These are phyloP conservation scores for Aspergillus fructus DNA, from an alignment of 2,329 filamentous ascomycete genomes.

Conservation along the genomic window DNA sequence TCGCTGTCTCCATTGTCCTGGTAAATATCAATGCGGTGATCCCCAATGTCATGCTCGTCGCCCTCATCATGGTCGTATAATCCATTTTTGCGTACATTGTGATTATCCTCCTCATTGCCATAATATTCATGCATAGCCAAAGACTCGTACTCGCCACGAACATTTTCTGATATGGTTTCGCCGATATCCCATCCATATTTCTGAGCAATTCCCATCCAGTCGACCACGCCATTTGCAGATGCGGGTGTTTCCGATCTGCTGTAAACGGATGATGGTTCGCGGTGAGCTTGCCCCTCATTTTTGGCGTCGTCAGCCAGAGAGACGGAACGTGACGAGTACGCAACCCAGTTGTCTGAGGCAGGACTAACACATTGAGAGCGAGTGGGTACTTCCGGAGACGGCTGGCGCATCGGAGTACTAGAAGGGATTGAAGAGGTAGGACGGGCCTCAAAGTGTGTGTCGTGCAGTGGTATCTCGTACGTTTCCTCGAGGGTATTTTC, in stretches of 20 bases:
- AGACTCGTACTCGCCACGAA: constrained; percentile 39
- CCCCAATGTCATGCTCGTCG: constrained; percentile 39
- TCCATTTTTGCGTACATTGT: constrained; percentile 19
- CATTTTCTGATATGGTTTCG: constrained; percentile 33
- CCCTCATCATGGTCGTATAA: constrained; percentile 28
- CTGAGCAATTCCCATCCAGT: constrained; percentile 35
- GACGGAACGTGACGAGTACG: constrained; percentile 34
- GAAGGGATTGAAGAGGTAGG: constrained; percentile 33
- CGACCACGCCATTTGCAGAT: constrained; percentile 28
- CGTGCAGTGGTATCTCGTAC: constrained; percentile 26
- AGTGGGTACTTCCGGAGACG: constrained; percentile 28
- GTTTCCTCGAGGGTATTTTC: constrained; percentile 29
- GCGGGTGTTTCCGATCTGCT: constrained; percentile 28
- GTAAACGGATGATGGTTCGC: constrained; percentile 36
- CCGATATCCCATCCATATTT: constrained; percentile 29
- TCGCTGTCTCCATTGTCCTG: constrained; percentile 32
- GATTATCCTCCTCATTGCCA: constrained; percentile 30
- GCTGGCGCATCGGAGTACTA: constrained; percentile 29
- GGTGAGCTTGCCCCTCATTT: constrained; percentile 24
- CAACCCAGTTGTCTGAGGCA: constrained; percentile 44
- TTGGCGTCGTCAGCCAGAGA: constrained; percentile 28
- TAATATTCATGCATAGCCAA: constrained; percentile 35
- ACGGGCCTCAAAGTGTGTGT: constrained; percentile 28
- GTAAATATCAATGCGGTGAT: constrained; percentile 35
- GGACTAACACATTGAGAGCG: constrained; percentile 36